Conservation (phyloP, 2,329 filamentous ascomycete genomes). For the Penicillium italicum region DNA sequence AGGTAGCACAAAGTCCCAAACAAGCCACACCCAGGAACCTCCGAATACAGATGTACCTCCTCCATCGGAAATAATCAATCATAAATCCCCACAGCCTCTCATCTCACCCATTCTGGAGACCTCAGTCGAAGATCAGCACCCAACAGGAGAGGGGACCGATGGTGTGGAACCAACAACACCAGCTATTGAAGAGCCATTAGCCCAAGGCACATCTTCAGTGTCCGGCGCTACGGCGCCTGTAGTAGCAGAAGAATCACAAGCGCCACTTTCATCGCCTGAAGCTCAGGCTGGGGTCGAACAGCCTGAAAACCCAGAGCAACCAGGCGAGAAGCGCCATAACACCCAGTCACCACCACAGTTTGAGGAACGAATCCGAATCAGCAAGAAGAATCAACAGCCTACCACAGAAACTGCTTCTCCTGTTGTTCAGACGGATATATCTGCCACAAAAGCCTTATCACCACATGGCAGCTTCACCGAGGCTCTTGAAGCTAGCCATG, state of each 20-base stretch:
- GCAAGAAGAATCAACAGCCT: neutral
- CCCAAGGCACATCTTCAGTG: neutral
- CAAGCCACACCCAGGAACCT: neutral
- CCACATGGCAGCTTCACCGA: neutral
- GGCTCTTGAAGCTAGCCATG: neutral
- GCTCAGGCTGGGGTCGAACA: neutral
- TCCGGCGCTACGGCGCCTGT: neutral
- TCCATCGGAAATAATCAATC: neutral
- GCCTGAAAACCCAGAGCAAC: neutral
- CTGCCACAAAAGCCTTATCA: neutral
- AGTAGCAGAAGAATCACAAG: neutral
- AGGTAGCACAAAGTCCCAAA: neutral
- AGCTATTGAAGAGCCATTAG: neutral
- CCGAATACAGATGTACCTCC: neutral
- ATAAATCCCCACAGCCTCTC: neutral
- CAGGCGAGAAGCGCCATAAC: neutral
- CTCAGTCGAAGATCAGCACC: neutral
- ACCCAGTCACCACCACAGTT: constrained; percentile 5
- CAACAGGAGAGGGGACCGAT: neutral
- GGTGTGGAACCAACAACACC: neutral
- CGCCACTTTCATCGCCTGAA: neutral
- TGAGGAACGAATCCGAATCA: neutral
- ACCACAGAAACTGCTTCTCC: neutral
- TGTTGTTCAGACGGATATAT: neutral
- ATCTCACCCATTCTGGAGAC: neutral